Evolutionary conservation across 2,329 filamentous ascomycete species (phyloP).

Genomic region (Fusarium camptoceras): DNA sequence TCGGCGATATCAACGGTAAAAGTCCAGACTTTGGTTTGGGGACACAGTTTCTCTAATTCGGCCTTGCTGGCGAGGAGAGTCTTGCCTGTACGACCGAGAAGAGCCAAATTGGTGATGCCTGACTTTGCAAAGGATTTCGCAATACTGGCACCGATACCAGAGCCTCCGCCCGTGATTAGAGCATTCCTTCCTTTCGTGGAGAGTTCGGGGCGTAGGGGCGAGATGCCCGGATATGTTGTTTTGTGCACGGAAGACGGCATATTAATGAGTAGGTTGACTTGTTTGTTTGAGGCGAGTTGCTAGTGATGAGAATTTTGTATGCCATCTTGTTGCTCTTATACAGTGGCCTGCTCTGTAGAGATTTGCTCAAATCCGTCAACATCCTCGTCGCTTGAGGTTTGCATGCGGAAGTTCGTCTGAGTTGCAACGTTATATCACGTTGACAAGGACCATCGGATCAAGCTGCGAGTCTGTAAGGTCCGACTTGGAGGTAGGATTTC

Average conservation of each 20-base stretch:
- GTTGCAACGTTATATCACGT: slow-evolving; percentile 24
- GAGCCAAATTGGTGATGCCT: slow-evolving; percentile 52
- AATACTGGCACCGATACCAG: slow-evolving; percentile 72
- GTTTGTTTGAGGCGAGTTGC: neutral
- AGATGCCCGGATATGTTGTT: slow-evolving; percentile 49
- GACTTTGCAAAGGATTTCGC: slow-evolving; percentile 66
- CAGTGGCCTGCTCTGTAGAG: neutral
- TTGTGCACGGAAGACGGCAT: slow-evolving; percentile 37
- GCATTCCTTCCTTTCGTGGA: slow-evolving; percentile 60
- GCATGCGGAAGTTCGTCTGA: neutral
- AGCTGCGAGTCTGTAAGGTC: neutral
- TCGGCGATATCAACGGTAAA: slow-evolving; percentile 50
- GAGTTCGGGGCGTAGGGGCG: slow-evolving; percentile 50
- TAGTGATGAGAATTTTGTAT: neutral
- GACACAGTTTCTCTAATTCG: slow-evolving; percentile 60
- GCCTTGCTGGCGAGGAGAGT: slow-evolving; percentile 48
- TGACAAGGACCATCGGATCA: slow-evolving; percentile 5
- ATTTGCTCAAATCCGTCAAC: too few relatives aligned
- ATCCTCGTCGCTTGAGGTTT: neutral
- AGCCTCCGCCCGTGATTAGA: slow-evolving; percentile 73
- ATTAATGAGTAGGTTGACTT: neutral
- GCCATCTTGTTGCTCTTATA: neutral
- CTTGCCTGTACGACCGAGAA: slow-evolving; percentile 55
- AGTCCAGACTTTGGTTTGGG: slow-evolving; percentile 60
- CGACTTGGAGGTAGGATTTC: neutral